Evolutionary conservation across 176 grass and related monocot genomes (phyloP).

Genomic region (Avena atlantica): DNA sequence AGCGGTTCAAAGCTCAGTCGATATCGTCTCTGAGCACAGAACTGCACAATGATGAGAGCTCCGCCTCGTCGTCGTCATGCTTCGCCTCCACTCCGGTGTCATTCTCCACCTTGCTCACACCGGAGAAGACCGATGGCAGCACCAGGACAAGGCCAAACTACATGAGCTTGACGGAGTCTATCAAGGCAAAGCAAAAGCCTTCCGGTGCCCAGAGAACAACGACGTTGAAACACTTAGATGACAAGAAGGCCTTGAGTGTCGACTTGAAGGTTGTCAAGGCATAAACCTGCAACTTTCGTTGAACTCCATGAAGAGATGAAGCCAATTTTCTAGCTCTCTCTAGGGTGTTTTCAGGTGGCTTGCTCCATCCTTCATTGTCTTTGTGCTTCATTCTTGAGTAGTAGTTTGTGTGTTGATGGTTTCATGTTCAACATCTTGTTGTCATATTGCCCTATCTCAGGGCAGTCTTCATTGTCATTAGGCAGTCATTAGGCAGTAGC

Average conservation of each 20-base stretch:
- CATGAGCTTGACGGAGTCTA: conserved; percentile 95
- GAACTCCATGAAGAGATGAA: conserved; percentile 33
- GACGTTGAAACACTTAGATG: conserved; percentile 40
- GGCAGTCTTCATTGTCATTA: conserved; percentile 46
- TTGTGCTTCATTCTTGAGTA: conserved; percentile 47
- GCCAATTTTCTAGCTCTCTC: conserved; percentile 33
- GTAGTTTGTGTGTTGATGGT: conserved; percentile 45
- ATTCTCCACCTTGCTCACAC: conserved; percentile 54
- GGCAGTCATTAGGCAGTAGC: conserved; percentile 53
- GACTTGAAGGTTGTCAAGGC: conserved; percentile 50
- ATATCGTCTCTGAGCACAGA: conserved; percentile 84
- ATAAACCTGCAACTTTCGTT: conserved; percentile 11
- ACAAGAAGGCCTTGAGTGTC: conserved; percentile 43
- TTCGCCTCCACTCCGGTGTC: conserved; percentile 76
- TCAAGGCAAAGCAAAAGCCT: conserved; percentile 75
- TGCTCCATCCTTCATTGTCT: conserved; percentile 45
- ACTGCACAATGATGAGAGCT: conserved; percentile 80
- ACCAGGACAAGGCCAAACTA: conserved; percentile 65
- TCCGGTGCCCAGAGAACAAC: conserved; percentile 38
- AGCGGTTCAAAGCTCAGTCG: conserved; percentile 55
- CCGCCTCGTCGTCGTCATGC: conserved; percentile 74
- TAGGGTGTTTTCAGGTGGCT: conserved; percentile 36
- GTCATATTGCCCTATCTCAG: conserved; percentile 48
- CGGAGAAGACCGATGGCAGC: conserved; percentile 57
- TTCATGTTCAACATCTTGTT: conserved; percentile 64